Evolutionary conservation across 805 yeast species (phyloP).

Genomic region (Saccharomyces jurei): DNA sequence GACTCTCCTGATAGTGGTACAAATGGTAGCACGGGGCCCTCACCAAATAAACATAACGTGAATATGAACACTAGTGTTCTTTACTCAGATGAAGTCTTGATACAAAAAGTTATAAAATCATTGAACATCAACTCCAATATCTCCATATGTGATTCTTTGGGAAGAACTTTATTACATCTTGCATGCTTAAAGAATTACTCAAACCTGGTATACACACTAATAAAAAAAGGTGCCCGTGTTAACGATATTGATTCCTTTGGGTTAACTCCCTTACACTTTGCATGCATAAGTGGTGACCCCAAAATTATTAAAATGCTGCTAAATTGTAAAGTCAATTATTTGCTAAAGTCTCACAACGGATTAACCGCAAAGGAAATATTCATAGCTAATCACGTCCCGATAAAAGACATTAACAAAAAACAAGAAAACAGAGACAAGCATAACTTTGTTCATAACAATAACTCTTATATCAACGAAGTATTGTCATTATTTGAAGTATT

Average conservation of each 20-base stretch:
- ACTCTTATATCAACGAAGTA: slow-evolving; percentile 30
- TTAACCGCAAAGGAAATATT: slow-evolving; percentile 30
- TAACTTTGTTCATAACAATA: neutral
- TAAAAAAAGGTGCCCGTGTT: slow-evolving; percentile 57
- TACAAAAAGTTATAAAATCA: slow-evolving; percentile 51
- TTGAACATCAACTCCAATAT: slow-evolving; percentile 68
- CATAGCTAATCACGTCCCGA: slow-evolving; percentile 30
- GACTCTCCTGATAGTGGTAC: slow-evolving; percentile 11
- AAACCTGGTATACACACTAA: slow-evolving; percentile 51
- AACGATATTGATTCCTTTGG: slow-evolving; percentile 75
- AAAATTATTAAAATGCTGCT: slow-evolving; percentile 54
- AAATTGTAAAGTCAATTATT: slow-evolving; percentile 55
- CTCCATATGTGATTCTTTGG: slow-evolving; percentile 72
- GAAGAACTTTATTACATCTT: slow-evolving; percentile 83
- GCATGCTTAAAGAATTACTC: slow-evolving; percentile 70
- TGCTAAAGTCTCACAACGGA: slow-evolving; percentile 45
- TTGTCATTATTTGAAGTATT: slow-evolving; percentile 25
- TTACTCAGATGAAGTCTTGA: slow-evolving; percentile 33
- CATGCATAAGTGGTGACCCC: slow-evolving; percentile 67
- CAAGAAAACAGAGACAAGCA: neutral
- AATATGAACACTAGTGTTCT: neutral
- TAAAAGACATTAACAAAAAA: neutral
- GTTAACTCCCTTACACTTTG: slow-evolving; percentile 80
- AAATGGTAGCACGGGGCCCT: slow-evolving; percentile 2
- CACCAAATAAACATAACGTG: neutral